Percentiles rank a stretch among this genome's conserved stretches.
Conservation (phyloP, 1,284 basidiomycete species). For the Irpex lacteus region DNA sequence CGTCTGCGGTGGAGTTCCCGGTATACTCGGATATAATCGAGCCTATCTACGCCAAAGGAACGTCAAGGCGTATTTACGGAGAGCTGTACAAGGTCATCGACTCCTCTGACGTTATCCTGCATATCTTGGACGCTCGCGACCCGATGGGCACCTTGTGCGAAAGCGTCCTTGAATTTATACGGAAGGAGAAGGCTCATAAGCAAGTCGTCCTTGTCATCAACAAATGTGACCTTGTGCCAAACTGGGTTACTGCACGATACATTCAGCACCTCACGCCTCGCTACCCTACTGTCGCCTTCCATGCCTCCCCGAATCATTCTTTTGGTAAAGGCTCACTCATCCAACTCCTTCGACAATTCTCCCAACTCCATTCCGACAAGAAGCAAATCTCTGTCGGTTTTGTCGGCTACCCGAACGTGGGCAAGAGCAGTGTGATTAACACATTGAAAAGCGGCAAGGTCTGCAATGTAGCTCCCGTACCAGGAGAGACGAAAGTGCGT, state of each 20-base stretch:
- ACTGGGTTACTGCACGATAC: constrained; percentile 98
- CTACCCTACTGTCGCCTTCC: constrained; percentile 96
- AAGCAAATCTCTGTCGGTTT: constrained; percentile 99
- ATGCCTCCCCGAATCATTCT: constrained; percentile 98
- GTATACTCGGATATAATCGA: constrained; percentile 78
- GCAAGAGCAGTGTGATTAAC: constrained; percentile 98
- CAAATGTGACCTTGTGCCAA: constrained; percentile 98
- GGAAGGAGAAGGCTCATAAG: constrained; percentile 97
- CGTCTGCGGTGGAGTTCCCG: constrained; percentile 39
- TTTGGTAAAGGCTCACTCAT: constrained; percentile 99
- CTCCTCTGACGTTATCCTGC: constrained; percentile 95
- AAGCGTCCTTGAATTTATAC: constrained; percentile 90
- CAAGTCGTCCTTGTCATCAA: constrained; percentile 97
- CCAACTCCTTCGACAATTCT: constrained; percentile 95
- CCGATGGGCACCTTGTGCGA: constrained; percentile 97
- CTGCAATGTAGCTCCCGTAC: constrained; percentile 95
- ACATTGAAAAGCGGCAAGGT: constrained; percentile 98
- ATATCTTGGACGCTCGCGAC: constrained; percentile 95
- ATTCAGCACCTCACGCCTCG: constrained; percentile 87
- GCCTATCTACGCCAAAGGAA: constrained; percentile 90
- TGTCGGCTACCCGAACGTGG: constrained; percentile 98
- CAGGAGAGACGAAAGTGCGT: constrained; percentile 93
- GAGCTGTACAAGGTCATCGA: constrained; percentile 99
- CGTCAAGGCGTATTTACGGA: constrained; percentile 93
- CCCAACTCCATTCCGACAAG: constrained; percentile 96